Base-by-base conservation (phyloP, 139 green algal genomes). In the Chlamydomonas sp. region DNA sequence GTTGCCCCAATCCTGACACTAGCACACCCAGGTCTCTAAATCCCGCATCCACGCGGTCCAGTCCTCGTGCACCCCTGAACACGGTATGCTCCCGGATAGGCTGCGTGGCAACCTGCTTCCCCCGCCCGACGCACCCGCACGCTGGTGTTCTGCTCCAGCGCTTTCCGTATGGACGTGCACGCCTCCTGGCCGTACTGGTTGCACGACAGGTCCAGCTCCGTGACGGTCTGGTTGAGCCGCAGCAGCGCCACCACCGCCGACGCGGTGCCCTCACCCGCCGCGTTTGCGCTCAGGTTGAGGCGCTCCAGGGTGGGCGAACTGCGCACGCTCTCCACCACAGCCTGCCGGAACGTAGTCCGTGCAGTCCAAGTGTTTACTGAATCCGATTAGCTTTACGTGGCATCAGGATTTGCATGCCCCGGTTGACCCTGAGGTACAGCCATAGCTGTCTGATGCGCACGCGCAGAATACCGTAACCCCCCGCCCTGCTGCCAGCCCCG, bases 211-310 rank as follows among this genome's bases (percentile, higher is more conserved):
- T 96, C 93, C 58, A 97, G 57, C 85, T 95, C 83, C 57, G 49
- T 85, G 9, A 97, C 75, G 1, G 78, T 91, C 20, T 61, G 86
- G 77, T 94, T 96, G 18, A 89, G 73, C 17, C 89, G 83, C 77
- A 97, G 64, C 84, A 95, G 72, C 4, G 78, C 84, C 72, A 82
- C 86, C 62, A 97, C 61, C 10, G 92, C 84, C 12, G 80, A 73
- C 4, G 91, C 88, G 2, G 80, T 89, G 9, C 75, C 88, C 62
- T 74, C 78, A 14, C 92, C 93, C 10, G 91, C 90, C 4, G 85
- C 91, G 63, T 97, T 97, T 68, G 92, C 90, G 77, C 85, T 89
- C 0, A 97, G 60, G 87, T 95, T 96, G 81, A 97, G 78, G 6
- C 85, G 91, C 88, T 94, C 85, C 7, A 97, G 88, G 10, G 80